Evolutionary conservation across 331 rosid species (phyloP), one percentile per base, ranked within the genome.

Genomic region (Phaseolus coccineus): DNA sequence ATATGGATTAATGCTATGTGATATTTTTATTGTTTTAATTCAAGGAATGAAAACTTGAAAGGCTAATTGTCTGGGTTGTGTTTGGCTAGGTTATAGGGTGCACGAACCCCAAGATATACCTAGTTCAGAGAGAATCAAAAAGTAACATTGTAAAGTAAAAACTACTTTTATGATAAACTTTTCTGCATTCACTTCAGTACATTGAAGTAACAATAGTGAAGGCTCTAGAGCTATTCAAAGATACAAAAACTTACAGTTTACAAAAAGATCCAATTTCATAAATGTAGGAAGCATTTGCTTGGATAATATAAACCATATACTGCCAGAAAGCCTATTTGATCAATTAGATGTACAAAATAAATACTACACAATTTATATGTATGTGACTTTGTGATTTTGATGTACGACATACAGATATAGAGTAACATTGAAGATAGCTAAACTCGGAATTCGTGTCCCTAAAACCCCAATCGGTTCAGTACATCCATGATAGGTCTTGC

Each of bases 401-500:
- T 52, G 15, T 50, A 64, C 69, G 69, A 50, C 64, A 73, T 51
- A 58, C 39, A 55, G 64, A 71, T 35, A 72, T 8, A 69, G 64
- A 77, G 30, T 39, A 81, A 59, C 72, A 78, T 14, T 39, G 47
- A 42, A 55, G 77, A 81, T 16, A 50, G 19, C 72, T 68, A 56
- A 8, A 35, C 46, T 67, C 22, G 22, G 22, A 19, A 19, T 19
- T 19, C 22, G 22, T 19, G 22, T 59, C 28, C 73, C 46, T 52
- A 25, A 57, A 58, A 48, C 65, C 71, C 63, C 3, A 74, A 59
- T 71, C 70, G 66, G 51, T 46, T 92, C 88, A 94, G 77, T 80
- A 88, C 97, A 94, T 88, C 97, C 98, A 94, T 22, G 96, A 90
- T 80, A 94, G 76, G 78, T 94, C 97, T 68, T 89, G 96, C 83